A percentile compares a stretch with the other conserved stretches of the same genome.
Evolutionary conservation across 1,139 yeast genomes (phyloP).

Genomic region (Nakaseomyces kungkrabaensis): DNA sequence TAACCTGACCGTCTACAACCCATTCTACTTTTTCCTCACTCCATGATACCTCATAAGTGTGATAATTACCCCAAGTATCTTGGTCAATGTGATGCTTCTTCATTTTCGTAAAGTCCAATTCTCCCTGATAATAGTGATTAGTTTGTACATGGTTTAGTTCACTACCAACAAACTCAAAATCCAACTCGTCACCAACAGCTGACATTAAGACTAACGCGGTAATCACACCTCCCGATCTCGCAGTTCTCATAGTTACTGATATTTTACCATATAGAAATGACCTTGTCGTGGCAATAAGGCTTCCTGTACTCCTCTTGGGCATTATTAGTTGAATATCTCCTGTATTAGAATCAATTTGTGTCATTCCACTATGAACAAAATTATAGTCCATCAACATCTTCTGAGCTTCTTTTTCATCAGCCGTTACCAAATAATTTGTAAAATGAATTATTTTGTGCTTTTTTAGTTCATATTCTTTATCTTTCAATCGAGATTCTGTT

Average conservation of each 20-base stretch:
- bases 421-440: conserved; percentile 20
- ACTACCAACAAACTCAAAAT: conserved; percentile 76
- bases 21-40: conserved; percentile 58
- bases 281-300: conserved; percentile 23
- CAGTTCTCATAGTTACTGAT: conserved; percentile 24
- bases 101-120: conserved; percentile 54
- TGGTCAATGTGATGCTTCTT: conserved; percentile 30
- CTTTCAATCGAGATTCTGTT: neutral
- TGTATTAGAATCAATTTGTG: conserved; percentile 10
- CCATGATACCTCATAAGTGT: conserved; percentile 81
- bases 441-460: conserved; percentile 19
- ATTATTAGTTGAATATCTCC: conserved; percentile 20
- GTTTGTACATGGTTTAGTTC: conserved; percentile 58
- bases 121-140: conserved; percentile 72
- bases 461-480: conserved; percentile 8
- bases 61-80: conserved; percentile 56
- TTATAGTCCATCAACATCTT: conserved; percentile 19
- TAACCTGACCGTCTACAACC: conserved; percentile 58
- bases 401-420: conserved; percentile 11
- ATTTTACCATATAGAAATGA: conserved; percentile 26
- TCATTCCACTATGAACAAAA: conserved; percentile 27
- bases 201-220: conserved; percentile 78
- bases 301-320: conserved; percentile 28
- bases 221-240: conserved; percentile 53
- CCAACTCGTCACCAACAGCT: conserved; percentile 85